Evolutionary conservation across 2,329 filamentous ascomycete genomes (phyloP).

Genomic region (Grosmannia penicillata): DNA sequence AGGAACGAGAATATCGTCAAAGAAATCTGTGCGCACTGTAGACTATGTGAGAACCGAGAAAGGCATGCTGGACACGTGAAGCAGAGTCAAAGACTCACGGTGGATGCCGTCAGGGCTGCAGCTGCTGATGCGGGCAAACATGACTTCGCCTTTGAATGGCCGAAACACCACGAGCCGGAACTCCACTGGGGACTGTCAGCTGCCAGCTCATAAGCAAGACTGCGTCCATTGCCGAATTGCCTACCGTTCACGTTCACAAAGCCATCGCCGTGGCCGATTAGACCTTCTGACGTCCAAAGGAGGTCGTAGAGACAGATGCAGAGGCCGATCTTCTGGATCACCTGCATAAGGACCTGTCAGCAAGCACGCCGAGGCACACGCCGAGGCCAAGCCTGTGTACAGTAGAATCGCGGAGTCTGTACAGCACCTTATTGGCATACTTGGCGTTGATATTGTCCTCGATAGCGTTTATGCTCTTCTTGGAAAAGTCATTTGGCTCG

Average conservation of each 20-base stretch:
- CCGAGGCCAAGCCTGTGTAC: too few relatives aligned
- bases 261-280: slow-evolving; percentile 86
- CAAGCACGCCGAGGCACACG: too few relatives aligned
- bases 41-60: too few relatives aligned
- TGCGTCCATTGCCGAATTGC: background rate
- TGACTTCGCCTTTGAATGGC: slow-evolving; percentile 87
- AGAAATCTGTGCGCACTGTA: slow-evolving; percentile 74
- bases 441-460: slow-evolving; percentile 96
- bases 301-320: slow-evolving; percentile 91
- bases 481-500: slow-evolving; percentile 73
- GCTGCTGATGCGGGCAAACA: slow-evolving; percentile 70
- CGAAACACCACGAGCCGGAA: slow-evolving; percentile 90
- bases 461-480: slow-evolving; percentile 68
- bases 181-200: slow-evolving; percentile 45
- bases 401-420: too few relatives aligned
- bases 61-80: background rate
- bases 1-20: slow-evolving; percentile 78
- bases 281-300: slow-evolving; percentile 74
- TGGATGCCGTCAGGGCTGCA: slow-evolving; percentile 23
- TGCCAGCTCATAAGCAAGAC: background rate
- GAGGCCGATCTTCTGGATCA: slow-evolving; percentile 85
- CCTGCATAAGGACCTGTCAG: slow-evolving; percentile 27
- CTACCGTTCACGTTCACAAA: slow-evolving; percentile 86
- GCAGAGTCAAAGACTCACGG: slow-evolving; percentile 7
- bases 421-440: slow-evolving; percentile 92